Base-by-base conservation (phyloP, 352 stramenopile species). In the Phytopythium cucurbitacearum region DNA sequence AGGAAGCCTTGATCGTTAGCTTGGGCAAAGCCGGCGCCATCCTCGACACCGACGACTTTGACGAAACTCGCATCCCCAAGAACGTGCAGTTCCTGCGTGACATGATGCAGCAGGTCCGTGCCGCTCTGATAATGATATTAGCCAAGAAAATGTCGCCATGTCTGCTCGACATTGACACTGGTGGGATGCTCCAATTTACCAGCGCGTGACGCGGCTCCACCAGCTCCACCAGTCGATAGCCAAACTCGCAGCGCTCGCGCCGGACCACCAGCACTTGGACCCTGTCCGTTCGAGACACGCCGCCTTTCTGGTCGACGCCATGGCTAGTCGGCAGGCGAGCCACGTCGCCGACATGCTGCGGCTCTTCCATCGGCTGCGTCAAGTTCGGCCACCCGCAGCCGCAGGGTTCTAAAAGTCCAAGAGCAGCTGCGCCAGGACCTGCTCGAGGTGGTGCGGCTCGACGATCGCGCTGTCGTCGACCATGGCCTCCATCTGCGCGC, bases 401-500 rank as follows among this genome's bases (percentile, higher is more conserved):
- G 42, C 41, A 7, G 41, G 59, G 45, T 55, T 39, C 46, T 85
- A 89, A 48, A 90, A 94, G 46, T 94, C 84, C 34, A 94, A 60
- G 44, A 94, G 56, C 45, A 94, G 61, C 51, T 92, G 81, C 37
- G 81, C 84, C 16, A 94, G 41, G 21, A 92, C 84, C 56, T 94
- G 80, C 60, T 94, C 84, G 3, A 94, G 44, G 43, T 94, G 84
- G 34, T 84, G 74, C 39, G 81, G 76, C 57, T 94, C 80, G 7
- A 92, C 69, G 7, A 67, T 62, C 28, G 72, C 59, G 57, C 78
- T 91, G 43, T 91, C 84, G 53, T 94, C 84, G 35, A 94, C 79
- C 82, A 91, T 92, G 38, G 84, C 84, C 51, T 94, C 84, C 68
- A 91, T 88, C 57, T 94, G 84, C n/a, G 84, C 80, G 53, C 84